Base-by-base conservation (phyloP, 176 grass and related monocot species). In the Melocanna baccifera region DNA sequence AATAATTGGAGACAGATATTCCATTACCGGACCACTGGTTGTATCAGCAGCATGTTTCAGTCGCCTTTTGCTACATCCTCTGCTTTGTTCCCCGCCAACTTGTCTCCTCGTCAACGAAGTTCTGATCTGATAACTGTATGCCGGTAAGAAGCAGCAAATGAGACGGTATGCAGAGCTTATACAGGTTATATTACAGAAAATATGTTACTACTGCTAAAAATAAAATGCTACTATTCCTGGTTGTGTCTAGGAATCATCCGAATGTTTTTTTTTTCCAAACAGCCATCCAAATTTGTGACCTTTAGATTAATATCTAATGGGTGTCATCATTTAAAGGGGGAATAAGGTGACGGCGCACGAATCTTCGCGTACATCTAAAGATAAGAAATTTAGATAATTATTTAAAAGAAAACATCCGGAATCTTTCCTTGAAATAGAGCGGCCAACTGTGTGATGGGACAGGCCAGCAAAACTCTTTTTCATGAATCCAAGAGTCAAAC, bases 61-160 rank as follows among this genome's bases (percentile, higher is more conserved):
- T 72, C 56, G 70, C 43, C 75, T 93, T 67, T 84, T 81, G 46
- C 72, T 91, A 70, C 43, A 81, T 71, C 45, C 62, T 86, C 56
- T 62, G 62, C 79, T 83, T 47, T 62, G 58, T 81, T 90, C 70
- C 69, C 68, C 26, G 3, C 8, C 50, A 81, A 28, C 81, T 78
- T 81, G 59, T 53, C 61, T 91, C 90, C 50, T 77, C 87, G 10
- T 91, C 84, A 56, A 88, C 34, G 72, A 93, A 94, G 81, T 97
- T 97, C 85, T 97, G 95, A 76, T 88, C 95, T 15, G 92, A 91
- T 46, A 91, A 84, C 77, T 93, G 16, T 15, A 67, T 20, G 18
- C 13, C 32, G 25, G 42, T 50, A 19, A 71, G 62, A 61, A 70
- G 40, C 10, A 71, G 15, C 19, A 78, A 62, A 69, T 26, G 29